Base-by-base conservation (phyloP, 1,284 basidiomycete species). In the Sparassis latifolia region DNA sequence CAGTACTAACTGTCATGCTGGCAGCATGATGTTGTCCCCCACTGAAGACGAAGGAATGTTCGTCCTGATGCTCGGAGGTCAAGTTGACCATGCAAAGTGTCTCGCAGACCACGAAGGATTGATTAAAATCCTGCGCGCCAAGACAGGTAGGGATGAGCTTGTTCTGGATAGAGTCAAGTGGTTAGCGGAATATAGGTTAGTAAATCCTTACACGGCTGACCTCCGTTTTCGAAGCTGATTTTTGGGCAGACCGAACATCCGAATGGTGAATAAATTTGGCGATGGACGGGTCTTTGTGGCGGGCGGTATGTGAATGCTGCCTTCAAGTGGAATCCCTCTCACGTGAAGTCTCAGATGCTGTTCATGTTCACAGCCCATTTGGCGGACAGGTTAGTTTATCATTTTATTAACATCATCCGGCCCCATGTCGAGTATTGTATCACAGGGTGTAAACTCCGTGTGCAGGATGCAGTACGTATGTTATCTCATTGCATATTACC, bases 231-330 rank as follows among this genome's bases (percentile, higher is more conserved):
- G 10, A 6, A 20, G 3, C 10, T 32, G 3, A 32, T 33, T 33
- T 20, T 33, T 10, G 2, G 9, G 10, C 38, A 73, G 71, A 31
- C 65, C 68, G 1, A 72, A 70, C 51, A 67, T 72, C 42, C 54
- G 70, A 4, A 68, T 71, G 64, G 66, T 66, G 1, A 61, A 69
- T 38, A 62, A 62, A 42, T 67, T 74, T 52, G 54, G 51, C 10
- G 59, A 62, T 20, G 71, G 68, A 0, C 55, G 67, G 5, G 63
- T 63, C 2, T 70, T 73, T 49, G 52, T 74, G n/a, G 63, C 60
- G 4, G 71, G 72, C 57, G 72, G 71, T 73, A 37, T 10, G 44
- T 37, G 12, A 7, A 30, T 3, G 35, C 9, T 38, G n/a, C n/a
- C n/a, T 7, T 38, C n/a, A 9, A 38, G n/a, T n/a, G 9, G 35